Conservation (phyloP, 2,329 filamentous ascomycete species). For the Epicoccum nigrum region DNA sequence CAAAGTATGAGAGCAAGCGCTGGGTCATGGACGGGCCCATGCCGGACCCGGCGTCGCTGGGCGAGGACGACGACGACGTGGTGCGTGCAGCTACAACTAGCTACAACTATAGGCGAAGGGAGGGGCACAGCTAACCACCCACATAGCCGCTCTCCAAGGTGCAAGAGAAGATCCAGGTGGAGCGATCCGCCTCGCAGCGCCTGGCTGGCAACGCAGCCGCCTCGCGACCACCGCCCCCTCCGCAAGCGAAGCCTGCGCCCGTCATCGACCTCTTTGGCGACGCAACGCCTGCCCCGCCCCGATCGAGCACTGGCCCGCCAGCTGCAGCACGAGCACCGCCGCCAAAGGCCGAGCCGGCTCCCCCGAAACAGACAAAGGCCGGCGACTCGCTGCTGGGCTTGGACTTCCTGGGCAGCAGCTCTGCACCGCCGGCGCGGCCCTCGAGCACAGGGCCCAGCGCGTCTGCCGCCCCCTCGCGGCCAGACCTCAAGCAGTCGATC, state of each 20-base stretch:
- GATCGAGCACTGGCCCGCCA: conserved; percentile 75
- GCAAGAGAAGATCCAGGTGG: conserved; percentile 72
- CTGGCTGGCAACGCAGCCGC: conserved; percentile 46
- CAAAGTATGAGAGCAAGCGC: conserved; percentile 97
- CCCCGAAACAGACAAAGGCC: conserved; percentile 67
- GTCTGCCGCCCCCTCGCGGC: conserved; percentile 71
- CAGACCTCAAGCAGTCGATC: conserved; percentile 96
- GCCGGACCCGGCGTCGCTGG: conserved; percentile 87
- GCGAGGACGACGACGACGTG: conserved; percentile 81
- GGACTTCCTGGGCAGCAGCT: conserved; percentile 79
- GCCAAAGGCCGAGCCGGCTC: conserved; percentile 69
- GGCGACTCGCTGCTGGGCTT: conserved; percentile 87
- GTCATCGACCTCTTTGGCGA: conserved; percentile 82
- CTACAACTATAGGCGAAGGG: conserved; percentile 30
- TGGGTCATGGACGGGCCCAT: conserved; percentile 99
- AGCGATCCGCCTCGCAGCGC: conserved; percentile 63
- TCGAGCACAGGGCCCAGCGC: conserved; percentile 72
- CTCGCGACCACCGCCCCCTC: conserved; percentile 35
- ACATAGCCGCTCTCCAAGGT: conserved; percentile 68
- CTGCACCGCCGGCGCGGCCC: conserved; percentile 75
- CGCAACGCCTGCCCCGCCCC: conserved; percentile 66
- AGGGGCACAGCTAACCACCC: conserved; percentile 17
- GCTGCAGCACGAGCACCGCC: conserved; percentile 59
- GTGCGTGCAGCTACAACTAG: conserved; percentile 57
- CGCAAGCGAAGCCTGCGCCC: conserved; percentile 47